These are phyloP conservation scores for Exutisphaerella laricina DNA, from an alignment of 2,329 filamentous ascomycete species.

Conservation along the genomic window DNA sequence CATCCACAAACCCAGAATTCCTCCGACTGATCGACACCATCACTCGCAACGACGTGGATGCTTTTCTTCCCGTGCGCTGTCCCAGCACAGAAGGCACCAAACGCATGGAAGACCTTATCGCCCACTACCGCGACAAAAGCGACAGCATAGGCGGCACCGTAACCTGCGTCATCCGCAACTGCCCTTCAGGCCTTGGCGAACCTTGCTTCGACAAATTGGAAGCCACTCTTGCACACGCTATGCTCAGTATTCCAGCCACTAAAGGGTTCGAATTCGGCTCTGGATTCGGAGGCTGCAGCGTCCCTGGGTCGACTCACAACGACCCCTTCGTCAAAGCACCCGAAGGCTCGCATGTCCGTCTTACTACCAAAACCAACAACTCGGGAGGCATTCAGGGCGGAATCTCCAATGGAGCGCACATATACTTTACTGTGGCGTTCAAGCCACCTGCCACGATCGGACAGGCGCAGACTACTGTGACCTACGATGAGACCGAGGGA, in stretches of 20 bases:
- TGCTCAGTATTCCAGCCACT: constrained; percentile 89
- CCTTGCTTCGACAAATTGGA: constrained; percentile 95
- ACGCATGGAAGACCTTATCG: constrained; percentile 75
- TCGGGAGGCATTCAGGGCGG: constrained; percentile 92
- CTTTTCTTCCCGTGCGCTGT: constrained; percentile 80
- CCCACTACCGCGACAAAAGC: constrained; percentile 66
- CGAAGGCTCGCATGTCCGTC: constrained; percentile 45
- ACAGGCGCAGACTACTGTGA: constrained; percentile 76
- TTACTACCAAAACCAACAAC: constrained; percentile 90
- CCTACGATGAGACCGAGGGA: constrained; percentile 71
- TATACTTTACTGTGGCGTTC: constrained; percentile 94
- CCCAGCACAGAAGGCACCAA: constrained; percentile 60
- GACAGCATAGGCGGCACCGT: constrained; percentile 95
- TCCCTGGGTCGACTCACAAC: constrained; percentile 87
- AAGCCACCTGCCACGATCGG: constrained; percentile 93
- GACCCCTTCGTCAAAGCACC: constrained; percentile 69
- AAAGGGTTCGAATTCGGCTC: constrained; percentile 96
- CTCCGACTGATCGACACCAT: constrained; percentile 67
- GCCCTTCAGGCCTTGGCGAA: constrained; percentile 81
- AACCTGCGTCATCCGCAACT: constrained; percentile 85
- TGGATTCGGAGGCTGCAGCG: constrained; percentile 79
- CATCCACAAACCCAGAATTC: constrained; percentile 72
- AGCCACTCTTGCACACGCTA: constrained; percentile 83
- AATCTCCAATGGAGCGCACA: constrained; percentile 85
- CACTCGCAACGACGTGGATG: constrained; percentile 71